Base-by-base conservation (phyloP, 2,329 filamentous ascomycete genomes). In the Paraphaeosphaeria minitans region DNA sequence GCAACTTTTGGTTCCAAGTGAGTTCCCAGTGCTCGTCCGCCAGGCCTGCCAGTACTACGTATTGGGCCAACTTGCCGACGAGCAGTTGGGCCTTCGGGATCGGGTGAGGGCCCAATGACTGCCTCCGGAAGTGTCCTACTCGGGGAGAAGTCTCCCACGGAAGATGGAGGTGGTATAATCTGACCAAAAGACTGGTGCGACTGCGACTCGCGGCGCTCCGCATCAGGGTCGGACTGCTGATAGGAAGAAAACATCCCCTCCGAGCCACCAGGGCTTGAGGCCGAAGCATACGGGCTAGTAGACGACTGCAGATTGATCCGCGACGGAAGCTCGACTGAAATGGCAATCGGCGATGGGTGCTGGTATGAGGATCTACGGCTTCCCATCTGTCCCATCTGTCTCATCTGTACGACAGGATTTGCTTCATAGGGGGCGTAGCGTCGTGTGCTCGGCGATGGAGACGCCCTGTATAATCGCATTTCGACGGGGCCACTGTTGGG, bases 1-100 rank as follows among this genome's bases (percentile, higher is more conserved):
- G 76, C 76, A 37, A 74, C 74, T 12, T 69, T 76, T 43, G 65
- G 73, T 47, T 69, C 66, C 50, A 74, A 68, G 63, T 72, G 76
- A 12, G 75, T 76, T 53, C 77, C 77, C 13, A 80, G 70, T 27
- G 73, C 70, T 59, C 75, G 69, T 35, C 76, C 75, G 45, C 74
- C 77, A 46, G 73, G 71, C 49, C 79, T 73, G 41, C 58, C 59
- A 49, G 60, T 39, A 12, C 66, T 70, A 60, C 67, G 75, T 19
- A 58, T 56, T 14, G 55, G 51, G 4, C 63, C 58, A 41, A 67
- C 65, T 22, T 53, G 51, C 19, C 63, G 55, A 4, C 55, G 55
- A 5, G 31, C 42, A 47, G 48, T 58, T 16, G 61, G 54, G 16
- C 62, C 58, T 43, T 74, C 72, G 10, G 66, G 67, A 52, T 74